A percentile compares a stretch with the other conserved stretches of the same genome.
These are phyloP conservation scores for Russula sp. DNA, from an alignment of 768 basidiomycete genomes.

Conservation along the genomic window DNA sequence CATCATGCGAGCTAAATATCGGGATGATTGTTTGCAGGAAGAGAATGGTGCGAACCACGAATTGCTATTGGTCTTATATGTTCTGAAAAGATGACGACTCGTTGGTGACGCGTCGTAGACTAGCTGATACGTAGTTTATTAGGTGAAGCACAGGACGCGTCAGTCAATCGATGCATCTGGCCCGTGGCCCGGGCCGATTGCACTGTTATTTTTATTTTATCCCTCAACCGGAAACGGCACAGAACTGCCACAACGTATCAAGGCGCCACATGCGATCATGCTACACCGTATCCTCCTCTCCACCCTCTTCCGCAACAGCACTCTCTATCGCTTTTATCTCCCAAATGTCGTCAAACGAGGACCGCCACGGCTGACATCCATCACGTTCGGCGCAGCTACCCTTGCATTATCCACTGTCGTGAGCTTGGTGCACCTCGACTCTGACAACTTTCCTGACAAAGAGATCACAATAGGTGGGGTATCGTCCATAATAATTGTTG, in stretches of 20 bases:
- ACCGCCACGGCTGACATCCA: background rate
- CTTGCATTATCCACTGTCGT: slow-evolving; percentile 30
- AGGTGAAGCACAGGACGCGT: slow-evolving; percentile 8
- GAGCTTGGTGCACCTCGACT: slow-evolving; percentile 40
- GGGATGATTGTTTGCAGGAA: slow-evolving; percentile 12
- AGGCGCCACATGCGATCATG: background rate
- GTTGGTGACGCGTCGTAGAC: slow-evolving; percentile 19
- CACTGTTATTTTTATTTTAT: background rate
- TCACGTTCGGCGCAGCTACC: slow-evolving; percentile 14
- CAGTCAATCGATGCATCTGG: background rate
- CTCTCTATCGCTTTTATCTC: background rate
- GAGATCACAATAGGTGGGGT: slow-evolving; percentile 20
- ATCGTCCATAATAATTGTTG: background rate
- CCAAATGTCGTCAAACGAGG: background rate
- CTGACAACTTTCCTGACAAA: slow-evolving; percentile 24
- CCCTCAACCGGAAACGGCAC: background rate
- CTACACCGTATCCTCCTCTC: slow-evolving; percentile 9
- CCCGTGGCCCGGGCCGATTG: background rate
- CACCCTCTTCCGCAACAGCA: background rate
- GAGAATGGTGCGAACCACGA: slow-evolving; percentile 20
- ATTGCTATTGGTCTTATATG: slow-evolving; percentile 9
- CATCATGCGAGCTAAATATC: slow-evolving; percentile 15
- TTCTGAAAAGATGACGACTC: slow-evolving; percentile 5
- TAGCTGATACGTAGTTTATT: too few relatives aligned
- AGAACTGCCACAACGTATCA: background rate